Evolutionary conservation across 345 rosid species (phyloP), one percentile per base, ranked within the genome.

Genomic region (Aurinia saxatilis): DNA sequence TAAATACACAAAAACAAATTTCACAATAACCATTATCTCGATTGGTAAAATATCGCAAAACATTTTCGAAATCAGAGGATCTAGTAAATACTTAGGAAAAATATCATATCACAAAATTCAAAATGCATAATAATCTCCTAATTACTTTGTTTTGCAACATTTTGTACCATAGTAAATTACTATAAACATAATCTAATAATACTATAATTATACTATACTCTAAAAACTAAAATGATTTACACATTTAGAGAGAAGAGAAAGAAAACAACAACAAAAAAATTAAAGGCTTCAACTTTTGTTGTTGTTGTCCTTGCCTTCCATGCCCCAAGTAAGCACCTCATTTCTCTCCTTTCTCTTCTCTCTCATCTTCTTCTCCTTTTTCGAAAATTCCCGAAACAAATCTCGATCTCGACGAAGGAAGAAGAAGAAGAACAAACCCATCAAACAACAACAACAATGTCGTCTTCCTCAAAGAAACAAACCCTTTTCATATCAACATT

Each of bases 401-500:
- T 71, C 70, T 57, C 75, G 75, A 70, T 70, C 71, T 71, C 49
- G 30, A 17, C 40, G 65, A 70, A 14, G 74, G 17, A 34, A 56
- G 47, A 31, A 10, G 50, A 46, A 12, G 42, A 42, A 57, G 56
- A 46, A 46, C 19, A 51, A 60, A 30, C 11, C n/a, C 60, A 57
- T n/a, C n/a, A 60, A 63, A 63, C 69, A 21, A 41, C 12, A 13
- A 7, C 16, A 38, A 40, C 50, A 58, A 64, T 65, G 70, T 65
- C 71, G 15, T 57, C 74, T 0, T 63, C 82, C 2, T 40, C 80
- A 5, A 75, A 71, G 47, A 81, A 75, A 10, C 78, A 82, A 40
- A 61, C 82, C 56, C 53, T 83, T 10, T 82, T 89, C 84, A 80
- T 92, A 15, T 57, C 80, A 2, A 67, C 75, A 10, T 79, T 92